phyloP scores from a whole-genome alignment of 176 grass and related monocot genomes.

The Thinopyrum elongatum region DNA sequence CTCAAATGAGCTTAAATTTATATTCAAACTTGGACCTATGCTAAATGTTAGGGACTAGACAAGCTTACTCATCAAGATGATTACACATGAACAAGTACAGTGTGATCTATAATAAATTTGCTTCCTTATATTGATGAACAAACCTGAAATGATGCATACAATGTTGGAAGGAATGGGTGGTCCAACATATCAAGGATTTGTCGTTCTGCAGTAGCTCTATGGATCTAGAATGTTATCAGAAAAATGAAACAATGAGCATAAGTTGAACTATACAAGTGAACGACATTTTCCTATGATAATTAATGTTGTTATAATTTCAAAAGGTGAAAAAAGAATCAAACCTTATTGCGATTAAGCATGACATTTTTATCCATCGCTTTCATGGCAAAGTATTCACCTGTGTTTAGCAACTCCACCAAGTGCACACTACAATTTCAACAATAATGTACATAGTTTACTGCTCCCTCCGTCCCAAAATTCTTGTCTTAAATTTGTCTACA shows the following conservation, averaged over 20 bases:
- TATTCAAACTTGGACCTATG: not conserved
- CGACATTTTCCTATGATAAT: not conserved
- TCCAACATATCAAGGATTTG: slow-evolving; percentile 93
- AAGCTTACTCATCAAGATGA: not conserved
- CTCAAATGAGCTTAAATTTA: not conserved
- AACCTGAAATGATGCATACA: slow-evolving; percentile 98
- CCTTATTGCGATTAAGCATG: slow-evolving; percentile 98
- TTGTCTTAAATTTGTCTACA: too few relatives aligned
- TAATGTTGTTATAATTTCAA: not conserved
- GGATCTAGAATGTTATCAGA: slow-evolving; percentile 57
- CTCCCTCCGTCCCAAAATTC: too few relatives aligned
- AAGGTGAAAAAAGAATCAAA: slow-evolving; percentile 19
- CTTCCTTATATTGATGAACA: slow-evolving; percentile 16
- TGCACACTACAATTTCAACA: slow-evolving; percentile 66
- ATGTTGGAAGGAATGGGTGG: slow-evolving; percentile 92
- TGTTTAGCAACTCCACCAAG: slow-evolving; percentile 81
- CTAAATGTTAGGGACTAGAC: slow-evolving; percentile 6
- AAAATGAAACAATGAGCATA: not conserved
- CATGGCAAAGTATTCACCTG: slow-evolving; percentile 87
- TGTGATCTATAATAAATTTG: not conserved
- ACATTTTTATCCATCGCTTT: slow-evolving; percentile 90
- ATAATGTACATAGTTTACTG: slow-evolving; percentile 11
- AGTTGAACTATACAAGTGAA: not conserved
- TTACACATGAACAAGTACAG: slow-evolving; percentile 5
- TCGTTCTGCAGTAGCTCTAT: slow-evolving; percentile 85